Conservation (phyloP, 2,329 filamentous ascomycete species). For the Raffaelea arxii region DNA sequence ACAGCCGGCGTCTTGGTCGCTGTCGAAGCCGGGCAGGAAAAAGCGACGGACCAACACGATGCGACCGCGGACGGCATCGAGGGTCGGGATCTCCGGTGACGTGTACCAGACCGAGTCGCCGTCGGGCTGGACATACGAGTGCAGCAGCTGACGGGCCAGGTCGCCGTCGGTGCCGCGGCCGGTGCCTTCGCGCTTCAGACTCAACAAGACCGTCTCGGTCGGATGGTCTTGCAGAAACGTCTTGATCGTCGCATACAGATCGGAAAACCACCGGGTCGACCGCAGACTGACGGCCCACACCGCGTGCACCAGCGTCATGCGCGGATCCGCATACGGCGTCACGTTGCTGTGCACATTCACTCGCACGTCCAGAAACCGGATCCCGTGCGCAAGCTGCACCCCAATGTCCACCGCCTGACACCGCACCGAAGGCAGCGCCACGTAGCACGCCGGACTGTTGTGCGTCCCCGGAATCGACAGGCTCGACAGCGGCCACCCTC, state of each 20-base stretch:
- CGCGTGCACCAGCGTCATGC: slow-evolving; percentile 76
- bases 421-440: slow-evolving; percentile 81
- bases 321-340: slow-evolving; percentile 35
- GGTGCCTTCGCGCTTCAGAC: slow-evolving; percentile 82
- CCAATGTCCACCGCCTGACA: slow-evolving; percentile 75
- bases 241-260: slow-evolving; percentile 61
- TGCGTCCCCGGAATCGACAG: slow-evolving; percentile 93
- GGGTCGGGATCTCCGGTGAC: slow-evolving; percentile 61
- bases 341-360: slow-evolving; percentile 40
- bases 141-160: slow-evolving; percentile 61
- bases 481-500: slow-evolving; percentile 63
- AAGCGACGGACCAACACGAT: slow-evolving; percentile 82
- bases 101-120: slow-evolving; percentile 57
- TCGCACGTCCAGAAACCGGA: slow-evolving; percentile 89
- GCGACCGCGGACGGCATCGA: slow-evolving; percentile 72
- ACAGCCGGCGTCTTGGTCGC: too few relatives aligned
- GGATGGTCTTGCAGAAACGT: slow-evolving; percentile 69
- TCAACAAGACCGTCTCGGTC: slow-evolving; percentile 75
- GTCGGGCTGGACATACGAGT: slow-evolving; percentile 55
- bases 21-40: slow-evolving; percentile 29
- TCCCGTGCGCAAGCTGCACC: slow-evolving; percentile 77
- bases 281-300: slow-evolving; percentile 82
- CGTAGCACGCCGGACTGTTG: slow-evolving; percentile 80
- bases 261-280: slow-evolving; percentile 69
- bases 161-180: slow-evolving; percentile 72